phyloP scores from a whole-genome alignment of 768 basidiomycete genomes.

The Asterophora lycoperdoides region DNA sequence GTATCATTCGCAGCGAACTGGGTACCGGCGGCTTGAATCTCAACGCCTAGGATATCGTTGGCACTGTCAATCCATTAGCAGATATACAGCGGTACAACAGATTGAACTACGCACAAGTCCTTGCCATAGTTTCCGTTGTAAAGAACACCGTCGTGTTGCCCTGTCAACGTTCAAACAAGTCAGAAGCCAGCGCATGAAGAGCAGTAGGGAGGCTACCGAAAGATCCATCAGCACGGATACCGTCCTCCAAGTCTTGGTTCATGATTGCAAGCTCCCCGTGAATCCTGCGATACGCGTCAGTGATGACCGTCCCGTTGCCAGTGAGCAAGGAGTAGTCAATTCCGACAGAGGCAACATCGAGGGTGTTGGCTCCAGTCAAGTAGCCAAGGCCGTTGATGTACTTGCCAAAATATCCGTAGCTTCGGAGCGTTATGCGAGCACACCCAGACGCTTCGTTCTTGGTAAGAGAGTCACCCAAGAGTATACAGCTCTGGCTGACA shows the following conservation, averaged over 20 bases:
- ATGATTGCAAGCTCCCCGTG: constrained; percentile 52
- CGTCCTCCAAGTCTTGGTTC: constrained; percentile 49
- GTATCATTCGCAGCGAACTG: constrained; percentile 43
- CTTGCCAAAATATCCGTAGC: constrained; percentile 37
- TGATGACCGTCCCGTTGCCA: constrained; percentile 39
- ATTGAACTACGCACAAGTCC: constrained; percentile 35
- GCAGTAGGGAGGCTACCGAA: constrained; percentile 33
- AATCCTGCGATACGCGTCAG: constrained; percentile 46
- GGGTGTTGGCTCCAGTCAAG: constrained; percentile 53
- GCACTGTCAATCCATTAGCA: constrained; percentile 31
- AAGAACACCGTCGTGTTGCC: constrained; percentile 58
- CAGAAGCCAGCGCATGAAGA: constrained; percentile 16
- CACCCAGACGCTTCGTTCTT: too few relatives aligned
- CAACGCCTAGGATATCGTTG: constrained; percentile 58
- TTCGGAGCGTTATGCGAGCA: constrained; percentile 20
- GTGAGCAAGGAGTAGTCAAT: constrained; percentile 46
- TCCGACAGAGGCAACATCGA: constrained; percentile 58
- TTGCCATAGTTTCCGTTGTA: constrained; percentile 75
- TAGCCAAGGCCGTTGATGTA: constrained; percentile 39
- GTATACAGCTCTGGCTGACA: constrained; percentile 45
- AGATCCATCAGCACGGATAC: constrained; percentile 52
- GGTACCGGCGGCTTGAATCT: constrained; percentile 58
- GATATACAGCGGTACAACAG: neutral
- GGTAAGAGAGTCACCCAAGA: constrained; percentile 36
- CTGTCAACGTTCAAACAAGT: constrained; percentile 16